Conservation (phyloP, 1,284 basidiomycete species). For the Bjerkandera adusta region DNA sequence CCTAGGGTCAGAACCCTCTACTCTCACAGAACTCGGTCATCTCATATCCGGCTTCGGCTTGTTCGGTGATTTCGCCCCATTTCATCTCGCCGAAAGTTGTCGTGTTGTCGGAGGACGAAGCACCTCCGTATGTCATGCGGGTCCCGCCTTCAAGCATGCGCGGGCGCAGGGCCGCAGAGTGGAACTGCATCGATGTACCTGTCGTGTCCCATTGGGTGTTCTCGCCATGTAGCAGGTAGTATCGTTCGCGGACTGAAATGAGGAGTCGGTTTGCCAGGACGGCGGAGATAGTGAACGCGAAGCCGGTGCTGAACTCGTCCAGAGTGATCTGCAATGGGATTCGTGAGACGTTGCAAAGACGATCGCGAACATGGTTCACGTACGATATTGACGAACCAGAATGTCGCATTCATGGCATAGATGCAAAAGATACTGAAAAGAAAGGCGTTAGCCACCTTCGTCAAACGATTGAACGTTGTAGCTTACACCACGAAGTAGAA, state of each 20-base stretch:
- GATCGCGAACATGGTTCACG: too few relatives aligned
- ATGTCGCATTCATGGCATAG: conserved; percentile 16
- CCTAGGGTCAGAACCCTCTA: conserved; percentile 5
- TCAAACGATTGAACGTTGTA: not conserved
- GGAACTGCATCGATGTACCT: not conserved
- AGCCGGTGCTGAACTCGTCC: conserved; percentile 18
- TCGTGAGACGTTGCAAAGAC: too few relatives aligned
- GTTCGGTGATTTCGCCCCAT: too few relatives aligned
- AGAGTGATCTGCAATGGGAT: conserved; percentile 6
- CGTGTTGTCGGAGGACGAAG: too few relatives aligned
- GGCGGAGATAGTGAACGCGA: conserved; percentile 18
- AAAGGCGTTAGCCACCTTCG: not conserved
- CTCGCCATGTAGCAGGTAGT: conserved; percentile 9
- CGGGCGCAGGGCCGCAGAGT: too few relatives aligned
- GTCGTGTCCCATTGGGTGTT: not conserved
- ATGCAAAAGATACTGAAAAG: conserved; percentile 19
- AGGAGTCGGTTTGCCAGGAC: conserved; percentile 25
- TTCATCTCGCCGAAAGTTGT: not conserved
- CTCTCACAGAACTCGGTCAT: not conserved
- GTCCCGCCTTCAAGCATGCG: too few relatives aligned
- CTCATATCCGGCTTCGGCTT: conserved; percentile 2
- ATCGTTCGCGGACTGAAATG: conserved; percentile 19
- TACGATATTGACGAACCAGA: conserved; percentile 21
- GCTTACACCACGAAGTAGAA: conserved; percentile 24
- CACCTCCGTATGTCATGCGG: too few relatives aligned